Evolutionary conservation across 345 rosid genomes (phyloP).

Genomic region (Psidium guajava): DNA sequence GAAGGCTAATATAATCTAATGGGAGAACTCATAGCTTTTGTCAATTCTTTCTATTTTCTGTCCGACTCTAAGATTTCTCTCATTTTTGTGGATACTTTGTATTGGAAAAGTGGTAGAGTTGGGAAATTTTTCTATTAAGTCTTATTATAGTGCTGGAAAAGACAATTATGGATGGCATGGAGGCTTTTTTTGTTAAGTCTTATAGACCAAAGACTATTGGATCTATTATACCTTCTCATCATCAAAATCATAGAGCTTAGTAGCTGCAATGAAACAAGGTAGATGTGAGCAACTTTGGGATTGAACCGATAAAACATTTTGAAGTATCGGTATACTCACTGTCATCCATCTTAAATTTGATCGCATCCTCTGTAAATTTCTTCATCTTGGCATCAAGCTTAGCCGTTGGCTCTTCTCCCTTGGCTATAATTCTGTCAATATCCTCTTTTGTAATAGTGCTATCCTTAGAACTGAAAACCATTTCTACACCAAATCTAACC

Average conservation of each 20-base stretch:
- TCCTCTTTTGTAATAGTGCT: conserved; percentile 97
- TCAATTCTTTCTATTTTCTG: neutral
- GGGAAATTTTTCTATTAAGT: neutral
- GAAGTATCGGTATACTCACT: conserved; percentile 33
- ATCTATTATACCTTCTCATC: conserved; percentile 53
- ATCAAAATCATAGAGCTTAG: conserved; percentile 89
- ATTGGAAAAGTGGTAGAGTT: neutral
- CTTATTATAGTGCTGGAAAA: neutral
- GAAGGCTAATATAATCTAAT: neutral
- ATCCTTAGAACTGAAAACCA: conserved; percentile 99
- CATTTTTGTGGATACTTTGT: neutral
- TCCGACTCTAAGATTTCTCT: neutral
- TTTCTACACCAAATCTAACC: conserved; percentile 99
- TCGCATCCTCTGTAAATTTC: conserved; percentile 95
- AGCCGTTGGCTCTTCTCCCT: conserved; percentile 94
- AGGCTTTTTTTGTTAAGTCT: too few species aligned
- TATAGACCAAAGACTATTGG: neutral
- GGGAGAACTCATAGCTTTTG: neutral
- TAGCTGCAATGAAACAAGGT: conserved; percentile 38
- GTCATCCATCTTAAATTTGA: conserved; percentile 95
- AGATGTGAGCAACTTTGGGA: neutral
- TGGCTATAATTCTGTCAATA: conserved; percentile 93
- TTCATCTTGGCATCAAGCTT: conserved; percentile 99
- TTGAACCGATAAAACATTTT: neutral
- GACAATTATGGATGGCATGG: neutral